Evolutionary conservation across 371 early-diverging fungal species (phyloP).

Genomic region (Mortierella sp.): DNA sequence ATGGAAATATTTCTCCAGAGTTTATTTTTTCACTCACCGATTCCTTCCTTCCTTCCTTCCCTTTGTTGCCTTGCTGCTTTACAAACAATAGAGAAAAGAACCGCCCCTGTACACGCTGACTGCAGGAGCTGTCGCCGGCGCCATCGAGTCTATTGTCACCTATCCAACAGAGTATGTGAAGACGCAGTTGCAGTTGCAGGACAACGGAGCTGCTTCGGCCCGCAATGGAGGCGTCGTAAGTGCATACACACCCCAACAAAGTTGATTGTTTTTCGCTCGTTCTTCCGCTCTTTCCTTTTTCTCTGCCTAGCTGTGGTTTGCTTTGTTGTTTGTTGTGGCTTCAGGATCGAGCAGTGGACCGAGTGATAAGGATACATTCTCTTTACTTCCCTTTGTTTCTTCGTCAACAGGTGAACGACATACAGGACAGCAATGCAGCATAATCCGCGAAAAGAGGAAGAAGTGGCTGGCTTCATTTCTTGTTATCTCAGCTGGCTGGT

Average conservation of each 20-base stretch:
- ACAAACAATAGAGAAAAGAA: constrained; percentile 46
- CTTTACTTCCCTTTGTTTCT: neutral
- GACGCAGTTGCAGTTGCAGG: constrained; percentile 93
- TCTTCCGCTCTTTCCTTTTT: neutral
- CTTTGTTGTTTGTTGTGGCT: neutral
- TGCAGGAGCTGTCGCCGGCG: constrained; percentile 92
- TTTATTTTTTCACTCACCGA: constrained; percentile 10
- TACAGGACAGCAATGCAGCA: neutral
- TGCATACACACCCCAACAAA: neutral
- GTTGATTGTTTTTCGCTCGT: neutral
- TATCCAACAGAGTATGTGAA: constrained; percentile 96
- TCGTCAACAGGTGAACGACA: neutral
- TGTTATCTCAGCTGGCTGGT: neutral
- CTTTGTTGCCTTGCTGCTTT: neutral
- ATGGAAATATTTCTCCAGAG: constrained; percentile 5
- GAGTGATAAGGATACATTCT: neutral
- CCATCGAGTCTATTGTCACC: constrained; percentile 87
- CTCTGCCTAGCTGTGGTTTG: neutral
- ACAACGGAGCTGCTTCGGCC: constrained; percentile 52
- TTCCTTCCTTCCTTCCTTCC: neutral
- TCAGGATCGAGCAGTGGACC: neutral
- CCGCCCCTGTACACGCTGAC: constrained; percentile 67
- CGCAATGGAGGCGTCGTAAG: constrained; percentile 47
- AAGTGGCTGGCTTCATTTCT: neutral
- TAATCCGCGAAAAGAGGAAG: neutral